Percentiles rank a stretch among this genome's conserved stretches.
These are phyloP conservation scores for Xylariomycetidae sp. DNA, from an alignment of 2,329 filamentous ascomycete genomes.

Conservation along the genomic window DNA sequence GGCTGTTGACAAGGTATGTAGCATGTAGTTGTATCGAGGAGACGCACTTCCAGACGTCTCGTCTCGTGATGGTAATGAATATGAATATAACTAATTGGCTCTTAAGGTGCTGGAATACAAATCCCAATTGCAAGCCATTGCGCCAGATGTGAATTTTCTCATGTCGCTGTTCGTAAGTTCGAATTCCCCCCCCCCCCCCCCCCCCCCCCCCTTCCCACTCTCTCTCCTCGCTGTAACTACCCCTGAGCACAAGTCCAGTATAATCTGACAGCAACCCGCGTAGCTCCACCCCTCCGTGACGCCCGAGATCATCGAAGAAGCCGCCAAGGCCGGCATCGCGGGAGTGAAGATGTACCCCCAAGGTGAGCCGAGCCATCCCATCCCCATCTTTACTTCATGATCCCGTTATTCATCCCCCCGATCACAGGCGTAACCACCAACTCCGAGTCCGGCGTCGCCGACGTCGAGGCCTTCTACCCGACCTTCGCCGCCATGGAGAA, in stretches of 20 bases:
- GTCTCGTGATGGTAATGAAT: too few relatives aligned
- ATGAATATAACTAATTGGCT: constrained; percentile 37
- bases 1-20: constrained; percentile 11
- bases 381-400: constrained; percentile 27
- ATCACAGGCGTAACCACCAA: constrained; percentile 58
- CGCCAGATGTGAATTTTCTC: constrained; percentile 61
- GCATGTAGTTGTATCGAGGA: too few relatives aligned
- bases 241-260: too few relatives aligned
- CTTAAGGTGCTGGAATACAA: constrained; percentile 62
- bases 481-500: constrained; percentile 89
- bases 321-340: constrained; percentile 64
- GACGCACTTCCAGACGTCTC: too few relatives aligned
- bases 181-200: too few relatives aligned
- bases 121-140: constrained; percentile 52
- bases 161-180: constrained; percentile 63
- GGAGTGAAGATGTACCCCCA: constrained; percentile 70
- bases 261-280: too few relatives aligned
- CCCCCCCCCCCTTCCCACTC: too few relatives aligned
- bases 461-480: constrained; percentile 66
- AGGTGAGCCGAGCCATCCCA: constrained; percentile 18
- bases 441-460: constrained; percentile 64
- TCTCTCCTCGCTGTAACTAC: too few relatives aligned
- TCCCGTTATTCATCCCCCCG: constrained; percentile 4
- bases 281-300: constrained; percentile 58
- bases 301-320: constrained; percentile 66